Base-by-base conservation (phyloP, 257 asterid genomes). In the Rhazya stricta region DNA sequence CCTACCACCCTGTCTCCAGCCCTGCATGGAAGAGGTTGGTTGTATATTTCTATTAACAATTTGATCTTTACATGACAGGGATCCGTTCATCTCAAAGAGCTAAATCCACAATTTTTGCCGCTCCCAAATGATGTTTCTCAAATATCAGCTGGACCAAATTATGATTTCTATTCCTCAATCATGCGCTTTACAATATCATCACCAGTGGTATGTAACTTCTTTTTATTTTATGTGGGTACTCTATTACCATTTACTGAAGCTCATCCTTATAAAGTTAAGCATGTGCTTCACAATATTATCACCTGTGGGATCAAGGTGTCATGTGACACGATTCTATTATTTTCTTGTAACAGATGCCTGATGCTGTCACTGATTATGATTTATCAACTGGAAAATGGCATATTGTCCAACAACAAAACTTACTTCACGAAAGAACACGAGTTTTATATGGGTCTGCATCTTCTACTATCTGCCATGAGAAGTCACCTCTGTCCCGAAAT, bases 331-430 rank as follows among this genome's bases (percentile, higher is more conserved):
- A 51, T 53, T 76, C 68, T 51, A 50, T 10, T 18, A 32, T 45
- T 56, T 79, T 58, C 41, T 78, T 61, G 67, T 80, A 72, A 60
- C 83, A 94, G 97, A 94, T 94, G 98, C 98, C 99, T 4, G 99
- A 92, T 87, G 97, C 99, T 36, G 87, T 91, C 30, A 96, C 92
- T 65, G 97, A 94, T 80, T 94, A 94, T 79, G 91, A 90, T 82
- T 76, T 94, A 80, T 77, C 85, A 73, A 88, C 83, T 45, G 94
- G 97, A 73, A 85, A 83, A 80, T 95, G 95, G 93, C 88, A 84
- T 62, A 88, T 91, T 73, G 89, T 91, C 51, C 98, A 95, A 75
- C 99, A 95, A 83, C 96, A 92, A 78, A 91, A 91, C 82, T 61
- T 95, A 86, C 91, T 88, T 74, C 86, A 88, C 39, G 99, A 95